Base-by-base conservation (phyloP, 2,329 filamentous ascomycete species). In the Ophiostoma quercus region DNA sequence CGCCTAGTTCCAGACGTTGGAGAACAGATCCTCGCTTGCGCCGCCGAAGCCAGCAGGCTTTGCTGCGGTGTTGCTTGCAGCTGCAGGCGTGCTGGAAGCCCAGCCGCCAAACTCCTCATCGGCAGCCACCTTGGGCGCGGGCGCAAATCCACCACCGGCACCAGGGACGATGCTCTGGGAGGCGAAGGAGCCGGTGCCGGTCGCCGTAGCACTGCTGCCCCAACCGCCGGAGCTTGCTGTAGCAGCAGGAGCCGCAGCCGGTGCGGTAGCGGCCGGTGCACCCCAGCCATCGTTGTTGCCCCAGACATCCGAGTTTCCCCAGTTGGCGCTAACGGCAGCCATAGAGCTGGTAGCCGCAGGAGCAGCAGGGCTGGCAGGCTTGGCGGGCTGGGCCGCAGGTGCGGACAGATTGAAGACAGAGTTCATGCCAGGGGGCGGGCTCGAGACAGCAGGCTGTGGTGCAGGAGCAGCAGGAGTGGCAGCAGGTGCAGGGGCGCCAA, bases 61-160 rank as follows among this genome's bases (percentile, higher is more conserved):
- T 67, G 84, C 16, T 79, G 76, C 37, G 79, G 77, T 32, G 79
- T 67, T 67, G 67, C 11, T 57, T 14, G 22, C 51, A 25, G 83
- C 80, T 83, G 67, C 75, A 16, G 41, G 34, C 74, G 85, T 76
- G 85, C 89, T 81, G 84, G 92, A 96, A 66, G 92, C 88, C 94
- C 94, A 98, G 14, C 94, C 94, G 25, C 94, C 94, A 81, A 97
- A 98, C 77, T 98, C 94, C 79, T 98, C 94, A 75, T 98, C 94
- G 0, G 92, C 90, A 47, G 91, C 85, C 2, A 97, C 91, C 75
- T 90, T 89, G 32, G 92, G 88, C 57, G 83, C 81, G 69, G 82
- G 77, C 68, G 83, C 85, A 79, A 92, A 90, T 6, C 90, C 90
- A 32, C 90, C 89, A 74, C 84, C 84, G 0, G 85, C 81, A 1